These are phyloP conservation scores for Castanopsis chinensis DNA, from an alignment of 306 rosid species.

Conservation along the genomic window DNA sequence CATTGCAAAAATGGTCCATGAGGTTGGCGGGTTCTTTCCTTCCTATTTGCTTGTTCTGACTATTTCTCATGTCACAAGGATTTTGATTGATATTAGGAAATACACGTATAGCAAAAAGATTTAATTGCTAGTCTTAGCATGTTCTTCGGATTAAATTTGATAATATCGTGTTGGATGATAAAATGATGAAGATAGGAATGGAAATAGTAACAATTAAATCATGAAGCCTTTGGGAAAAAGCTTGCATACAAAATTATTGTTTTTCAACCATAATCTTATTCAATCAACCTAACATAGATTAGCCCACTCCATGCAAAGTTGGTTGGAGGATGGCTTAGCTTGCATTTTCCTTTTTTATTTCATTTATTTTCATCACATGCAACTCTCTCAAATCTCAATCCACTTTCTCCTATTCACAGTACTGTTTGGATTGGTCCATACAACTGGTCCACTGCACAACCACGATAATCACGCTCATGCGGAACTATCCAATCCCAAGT, in stretches of 20 bases:
- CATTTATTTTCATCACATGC: too few relatives aligned
- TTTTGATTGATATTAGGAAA: neutral
- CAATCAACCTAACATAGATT: neutral
- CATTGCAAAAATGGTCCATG: slow-evolving; percentile 9
- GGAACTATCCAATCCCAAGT: neutral
- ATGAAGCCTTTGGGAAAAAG: neutral
- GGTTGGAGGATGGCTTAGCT: neutral
- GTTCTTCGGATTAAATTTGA: neutral
- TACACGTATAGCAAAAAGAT: neutral
- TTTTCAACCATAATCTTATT: neutral
- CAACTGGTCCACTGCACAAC: neutral
- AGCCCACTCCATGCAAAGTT: neutral
- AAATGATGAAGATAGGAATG: neutral
- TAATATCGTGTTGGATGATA: neutral
- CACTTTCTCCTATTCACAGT: neutral
- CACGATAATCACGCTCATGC: neutral
- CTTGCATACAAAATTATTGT: neutral
- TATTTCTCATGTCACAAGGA: neutral
- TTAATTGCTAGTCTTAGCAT: neutral
- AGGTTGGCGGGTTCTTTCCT: slow-evolving; percentile 27
- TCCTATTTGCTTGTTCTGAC: neutral
- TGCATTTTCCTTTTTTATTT: neutral
- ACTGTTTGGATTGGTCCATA: too few relatives aligned
- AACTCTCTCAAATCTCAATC: neutral
- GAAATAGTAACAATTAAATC: neutral